Evolutionary conservation across 768 basidiomycete genomes (phyloP).

Genomic region (Russula sp.): DNA sequence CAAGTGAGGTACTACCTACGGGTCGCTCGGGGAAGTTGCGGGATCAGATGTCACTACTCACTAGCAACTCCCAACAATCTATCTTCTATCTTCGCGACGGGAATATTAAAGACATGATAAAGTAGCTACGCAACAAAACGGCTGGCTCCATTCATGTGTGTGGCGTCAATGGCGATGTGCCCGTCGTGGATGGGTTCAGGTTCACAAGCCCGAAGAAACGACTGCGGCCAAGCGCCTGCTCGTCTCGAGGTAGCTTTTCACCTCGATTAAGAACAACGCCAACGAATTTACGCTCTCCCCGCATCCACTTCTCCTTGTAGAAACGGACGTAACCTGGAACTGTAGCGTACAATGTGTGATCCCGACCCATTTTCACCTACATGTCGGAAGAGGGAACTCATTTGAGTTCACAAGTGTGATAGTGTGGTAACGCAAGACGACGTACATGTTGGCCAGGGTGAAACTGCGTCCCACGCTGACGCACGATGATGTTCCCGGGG

Average conservation of each 20-base stretch:
- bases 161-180: background rate
- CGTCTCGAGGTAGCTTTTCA: constrained; percentile 84
- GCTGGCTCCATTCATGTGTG: background rate
- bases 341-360: constrained; percentile 90
- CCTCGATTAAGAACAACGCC: constrained; percentile 80
- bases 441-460: constrained; percentile 89
- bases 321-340: constrained; percentile 92
- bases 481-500: constrained; percentile 93
- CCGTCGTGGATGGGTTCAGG: constrained; percentile 34
- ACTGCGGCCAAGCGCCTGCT: constrained; percentile 66
- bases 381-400: background rate
- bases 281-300: constrained; percentile 69
- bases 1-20: too few species aligned
- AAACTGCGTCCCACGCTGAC: constrained; percentile 89
- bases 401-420: constrained; percentile 9
- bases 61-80: too few species aligned
- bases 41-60: background rate
- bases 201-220: constrained; percentile 78
- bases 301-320: constrained; percentile 77
- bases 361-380: constrained; percentile 85
- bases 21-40: background rate
- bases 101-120: background rate
- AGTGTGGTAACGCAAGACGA: constrained; percentile 4
- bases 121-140: background rate
- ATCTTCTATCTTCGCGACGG: background rate